Conservation (phyloP, 106 monocot species). For the Platanthera zijinensis region DNA sequence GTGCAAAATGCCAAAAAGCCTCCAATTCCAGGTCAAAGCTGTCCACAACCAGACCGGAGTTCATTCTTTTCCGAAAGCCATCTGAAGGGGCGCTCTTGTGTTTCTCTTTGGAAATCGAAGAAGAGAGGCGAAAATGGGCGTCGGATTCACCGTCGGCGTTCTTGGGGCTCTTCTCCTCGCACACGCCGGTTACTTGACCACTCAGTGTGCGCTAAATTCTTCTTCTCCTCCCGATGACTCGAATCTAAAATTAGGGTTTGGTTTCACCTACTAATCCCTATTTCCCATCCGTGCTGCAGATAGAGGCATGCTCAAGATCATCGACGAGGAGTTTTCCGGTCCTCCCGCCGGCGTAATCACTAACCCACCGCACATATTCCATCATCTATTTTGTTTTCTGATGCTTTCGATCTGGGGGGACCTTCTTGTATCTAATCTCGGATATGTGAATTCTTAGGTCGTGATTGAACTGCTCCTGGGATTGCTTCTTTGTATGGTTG, state of each 20-base stretch:
- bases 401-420: background rate
- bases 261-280: background rate
- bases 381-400: background rate
- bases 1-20: too few species aligned
- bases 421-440: background rate
- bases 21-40: too few species aligned
- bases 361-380: background rate
- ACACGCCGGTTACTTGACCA: constrained; percentile 76
- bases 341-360: constrained; percentile 58
- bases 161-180: constrained; percentile 71
- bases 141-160: constrained; percentile 49
- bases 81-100: too few species aligned
- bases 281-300: constrained; percentile 31
- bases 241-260: background rate
- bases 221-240: background rate
- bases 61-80: too few species aligned
- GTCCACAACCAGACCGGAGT: too few species aligned
- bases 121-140: constrained; percentile 35
- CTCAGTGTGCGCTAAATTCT: constrained; percentile 50
- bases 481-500: constrained; percentile 57
- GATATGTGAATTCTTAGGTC: constrained; percentile 30
- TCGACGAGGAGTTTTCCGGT: constrained; percentile 77
- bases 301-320: constrained; percentile 74
- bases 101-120: background rate
- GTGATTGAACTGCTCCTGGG: constrained; percentile 63